A percentile compares a stretch with the other conserved stretches of the same genome.
phyloP scores from a whole-genome alignment of 495 filamentous ascomycete species.

The Penicillium maclennaniae region DNA sequence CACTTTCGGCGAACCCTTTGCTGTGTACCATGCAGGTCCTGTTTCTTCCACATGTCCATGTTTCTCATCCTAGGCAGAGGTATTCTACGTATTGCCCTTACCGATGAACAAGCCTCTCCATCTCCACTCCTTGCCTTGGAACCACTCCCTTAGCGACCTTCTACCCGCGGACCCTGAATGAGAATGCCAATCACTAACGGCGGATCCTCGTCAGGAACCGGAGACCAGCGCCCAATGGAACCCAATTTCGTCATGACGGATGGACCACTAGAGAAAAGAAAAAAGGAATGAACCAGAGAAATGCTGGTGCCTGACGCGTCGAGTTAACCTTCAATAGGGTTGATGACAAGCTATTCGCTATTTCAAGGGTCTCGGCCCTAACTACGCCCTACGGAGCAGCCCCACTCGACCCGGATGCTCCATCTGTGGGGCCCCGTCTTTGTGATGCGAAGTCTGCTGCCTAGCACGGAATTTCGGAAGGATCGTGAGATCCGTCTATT shows the following conservation, averaged over 20 bases:
- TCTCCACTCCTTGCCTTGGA: not conserved
- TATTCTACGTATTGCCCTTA: not conserved
- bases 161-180: not conserved
- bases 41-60: not conserved
- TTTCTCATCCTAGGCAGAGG: not conserved
- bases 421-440: no score
- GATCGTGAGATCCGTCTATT: not conserved
- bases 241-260: not conserved
- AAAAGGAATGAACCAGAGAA: not conserved
- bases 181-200: not conserved
- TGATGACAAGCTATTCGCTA: not conserved
- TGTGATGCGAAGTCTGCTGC: not conserved
- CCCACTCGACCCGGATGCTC: no score
- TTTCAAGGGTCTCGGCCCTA: not conserved
- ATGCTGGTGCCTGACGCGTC: slow-evolving; percentile 2
- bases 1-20: not conserved
- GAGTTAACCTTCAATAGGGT: not conserved
- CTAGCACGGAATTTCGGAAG: not conserved
- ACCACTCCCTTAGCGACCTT: not conserved
- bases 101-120: not conserved
- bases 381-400: no score
- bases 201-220: not conserved
- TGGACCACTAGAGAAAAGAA: not conserved
- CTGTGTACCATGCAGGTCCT: not conserved
- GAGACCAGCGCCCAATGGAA: not conserved